Evolutionary conservation across 306 rosid species (phyloP), one percentile per base, ranked within the genome.

Genomic region (Echinosophora koreensis): DNA sequence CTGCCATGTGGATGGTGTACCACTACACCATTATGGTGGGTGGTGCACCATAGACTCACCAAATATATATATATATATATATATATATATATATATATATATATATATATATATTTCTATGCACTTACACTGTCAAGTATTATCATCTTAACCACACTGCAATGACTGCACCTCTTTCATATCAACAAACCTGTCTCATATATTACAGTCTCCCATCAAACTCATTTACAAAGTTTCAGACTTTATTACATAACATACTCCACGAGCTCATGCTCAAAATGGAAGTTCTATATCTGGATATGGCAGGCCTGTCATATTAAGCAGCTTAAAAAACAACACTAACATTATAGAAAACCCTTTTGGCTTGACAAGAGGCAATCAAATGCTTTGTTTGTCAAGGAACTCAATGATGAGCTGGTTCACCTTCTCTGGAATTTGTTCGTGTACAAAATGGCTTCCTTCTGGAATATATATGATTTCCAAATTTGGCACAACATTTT

Each of bases 401-500:
- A 86, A 84, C 71, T 76, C 42, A 50, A 82, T 35, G 62, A 90
- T 71, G 66, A 86, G 76, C 79, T 82, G 77, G 78, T 88, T 88
- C 41, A 86, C 81, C 77, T 86, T 78, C 66, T 88, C 83, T 17
- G 87, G 88, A 16, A 70, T 8, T 74, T 88, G 88, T 77, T 88
- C 90, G 2, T 79, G 88, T 59, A 86, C 76, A 77, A 88, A 88
- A 71, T 89, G 93, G 22, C 10, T 64, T 30, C 91, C 91, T 62
- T 87, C 87, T 7, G 77, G 84, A 11, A 83, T 6, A 66, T 14
- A 87, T 12, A 5, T 73, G 66, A 84, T 80, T n/a, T 89, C 87
- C 79, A 81, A 39, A 55, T 83, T 55, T 1, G 89, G 87, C 41
- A 89, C 91, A 56, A 56, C 8, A 0, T 82, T 42, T 66, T 83